Base-by-base conservation (phyloP, 2,329 filamentous ascomycete species). In the Ceratocystis destructans region DNA sequence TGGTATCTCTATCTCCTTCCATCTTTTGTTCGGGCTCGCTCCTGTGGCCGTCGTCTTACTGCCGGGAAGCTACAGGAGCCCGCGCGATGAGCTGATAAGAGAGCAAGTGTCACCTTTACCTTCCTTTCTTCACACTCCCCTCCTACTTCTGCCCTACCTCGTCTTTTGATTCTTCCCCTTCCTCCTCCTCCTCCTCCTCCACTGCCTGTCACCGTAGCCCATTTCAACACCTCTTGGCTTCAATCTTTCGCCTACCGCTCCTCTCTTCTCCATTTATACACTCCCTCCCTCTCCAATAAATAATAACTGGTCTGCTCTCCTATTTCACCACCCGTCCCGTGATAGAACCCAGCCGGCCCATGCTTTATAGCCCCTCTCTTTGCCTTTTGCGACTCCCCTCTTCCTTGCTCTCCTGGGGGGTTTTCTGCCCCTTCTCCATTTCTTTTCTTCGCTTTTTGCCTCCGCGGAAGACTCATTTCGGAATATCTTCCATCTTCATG, bases 401-500 rank as follows among this genome's bases (percentile, higher is more conserved):
- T 31, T 28, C 17, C 53, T 57, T 57, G n/a, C 46, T 50, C 17
- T 50, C n/a, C n/a, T 25, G 10, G 6, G 7, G n/a, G 31, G 10
- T 10, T 57, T 25, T 15, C 53, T 57, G 2, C 28, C 3, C 53
- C 17, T 31, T 15, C 53, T 28, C 25, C 28, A 31, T n/a, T 15
- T 31, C n/a, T 31, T 57, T 31, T 5, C 25, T 31, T 57, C 12
- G 5, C 31, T 57, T 57, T 57, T 31, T 57, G 53, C 28, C 53
- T 57, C 53, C 5, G 53, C 53, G 25, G 25, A 31, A 31, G 25
- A 57, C 53, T 57, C 22, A 57, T 57, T 57, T 57, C 53, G 53
- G 53, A 57, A 57, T 57, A 57, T 57, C 25, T 57, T 57, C 53
- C 53, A 57, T 33, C 53, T 22, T 57, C 22, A 31, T 57, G 53